Evolutionary conservation across 2,329 filamentous ascomycete genomes (phyloP), one percentile per base, ranked within the genome.

Genomic region (Verruconis gallopava): DNA sequence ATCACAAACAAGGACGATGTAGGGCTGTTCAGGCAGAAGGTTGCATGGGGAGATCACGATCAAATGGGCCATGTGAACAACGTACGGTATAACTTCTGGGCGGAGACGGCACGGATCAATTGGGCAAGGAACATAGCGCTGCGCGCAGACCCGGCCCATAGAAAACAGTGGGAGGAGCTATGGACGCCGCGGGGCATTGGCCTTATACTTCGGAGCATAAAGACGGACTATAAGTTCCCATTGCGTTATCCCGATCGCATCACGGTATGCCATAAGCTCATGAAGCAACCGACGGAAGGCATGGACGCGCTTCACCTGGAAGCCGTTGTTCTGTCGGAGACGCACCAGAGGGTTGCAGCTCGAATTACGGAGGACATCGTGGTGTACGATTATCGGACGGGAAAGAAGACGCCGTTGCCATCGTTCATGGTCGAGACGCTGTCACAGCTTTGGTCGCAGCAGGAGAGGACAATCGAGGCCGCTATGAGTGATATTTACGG

Each of bases 221-320:
- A 73, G 51, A 79, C 82, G 0, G 80, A 93, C 50, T 94, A 81
- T 61, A 94, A 94, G 64, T 86, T 93, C 63, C 85, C 86, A 13
- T 80, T 94, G 74, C 79, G 71, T 22, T 93, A 75, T 59, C 86
- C 86, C 1, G 86, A 94, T 58, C 72, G 73, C 38, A 75, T 93
- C 47, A 85, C 81, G 0, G 84, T 91, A 15, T 81, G 89, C 52
- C 85, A 94, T 62, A 88, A 81, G 56, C 71, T 94, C 11, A 63
- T 69, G 2, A 57, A 61, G 18, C 59, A 68, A 44, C 79, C 77
- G 3, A 57, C 60, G 38, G 55, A 56, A 6, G 19, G 17, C 42
- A 28, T 35, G 2, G 30, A 35, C 38, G n/a, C 21, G 12, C 72
- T 89, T 47, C 58, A 73, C 41, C 61, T 77, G 17, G 71, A 78